Evolutionary conservation across 176 grass and related monocot species (phyloP).

Genomic region (Zoysia japonica): DNA sequence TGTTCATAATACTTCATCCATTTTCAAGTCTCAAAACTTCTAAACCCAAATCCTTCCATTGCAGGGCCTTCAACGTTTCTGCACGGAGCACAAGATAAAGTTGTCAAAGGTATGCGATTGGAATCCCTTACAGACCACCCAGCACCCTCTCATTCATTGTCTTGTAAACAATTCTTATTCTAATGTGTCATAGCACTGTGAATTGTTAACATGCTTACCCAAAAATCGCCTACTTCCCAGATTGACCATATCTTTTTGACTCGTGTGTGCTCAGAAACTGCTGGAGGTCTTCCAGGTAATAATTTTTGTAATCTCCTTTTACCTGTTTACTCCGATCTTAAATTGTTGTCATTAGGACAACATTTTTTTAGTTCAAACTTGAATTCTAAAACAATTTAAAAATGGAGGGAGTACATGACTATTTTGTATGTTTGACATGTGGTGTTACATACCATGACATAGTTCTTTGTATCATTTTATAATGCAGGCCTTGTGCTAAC

Average conservation of each 20-base stretch:
- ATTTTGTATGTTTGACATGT: slow-evolving; percentile 16
- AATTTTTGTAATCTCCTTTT: slow-evolving; percentile 8
- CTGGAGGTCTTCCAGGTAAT: slow-evolving; percentile 94
- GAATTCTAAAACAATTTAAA: too few species aligned
- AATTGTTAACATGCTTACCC: slow-evolving; percentile 26
- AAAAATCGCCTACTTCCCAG: slow-evolving; percentile 42
- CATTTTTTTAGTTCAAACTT: too few species aligned
- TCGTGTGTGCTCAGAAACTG: slow-evolving; percentile 98
- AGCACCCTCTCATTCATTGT: not conserved
- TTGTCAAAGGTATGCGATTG: slow-evolving; percentile 73
- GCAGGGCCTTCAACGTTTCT: slow-evolving; percentile 96
- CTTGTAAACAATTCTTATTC: slow-evolving; percentile 35
- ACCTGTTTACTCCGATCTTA: not conserved
- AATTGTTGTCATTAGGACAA: too few species aligned
- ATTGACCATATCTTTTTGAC: slow-evolving; percentile 95
- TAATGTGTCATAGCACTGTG: slow-evolving; percentile 24
- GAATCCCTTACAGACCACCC: not conserved
- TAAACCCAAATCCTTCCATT: slow-evolving; percentile 20
- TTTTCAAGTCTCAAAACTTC: slow-evolving; percentile 1
- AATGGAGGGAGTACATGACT: not conserved
- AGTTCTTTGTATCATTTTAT: slow-evolving; percentile 11
- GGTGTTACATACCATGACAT: slow-evolving; percentile 34
- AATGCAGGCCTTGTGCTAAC: slow-evolving; percentile 81
- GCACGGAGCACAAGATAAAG: slow-evolving; percentile 98
- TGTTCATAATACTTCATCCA: not conserved